Base-by-base conservation (phyloP, 139 green algal genomes). In the Volvox reticuliferus region DNA sequence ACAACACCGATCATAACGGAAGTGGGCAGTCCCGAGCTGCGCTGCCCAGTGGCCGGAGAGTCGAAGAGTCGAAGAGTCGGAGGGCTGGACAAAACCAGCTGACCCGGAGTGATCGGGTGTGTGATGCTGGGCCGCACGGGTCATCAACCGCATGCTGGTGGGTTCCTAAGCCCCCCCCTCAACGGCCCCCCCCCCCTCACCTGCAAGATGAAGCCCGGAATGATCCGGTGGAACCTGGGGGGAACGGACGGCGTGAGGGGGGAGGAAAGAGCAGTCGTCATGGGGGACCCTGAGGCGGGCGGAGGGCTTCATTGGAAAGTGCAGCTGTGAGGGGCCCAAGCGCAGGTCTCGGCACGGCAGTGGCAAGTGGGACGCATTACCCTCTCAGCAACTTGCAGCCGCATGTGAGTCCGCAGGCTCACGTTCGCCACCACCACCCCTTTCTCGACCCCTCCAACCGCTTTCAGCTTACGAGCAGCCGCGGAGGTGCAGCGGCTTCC, bases 401-500 rank as follows among this genome's bases (percentile, higher is more conserved):
- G 44, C 44, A 55, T 55, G 44, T 9, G 44, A 5, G 9, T 55
- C 44, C 44, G n/a, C n/a, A n/a, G n/a, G n/a, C n/a, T n/a, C n/a
- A n/a, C n/a, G n/a, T n/a, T n/a, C n/a, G n/a, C 75, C 75, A 81
- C n/a, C 75, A 12, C 75, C n/a, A 81, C 12, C 77, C 97, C 96
- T 88, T 96, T 99, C 75, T 98, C 86, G 30, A 95, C 77, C 93
- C 96, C 92, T 98, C 95, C 94, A 95, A 5, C 44, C 44, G 44
- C 44, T 9, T 9, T 55, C 44, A 55, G 44, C 44, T 55, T 9
- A 55, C 44, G 44, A 55, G 44, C 44, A 55, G 44, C 44, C 44
- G 44, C 44, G 44, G 44, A 55, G 98, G 87, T 96, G 88, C 33
- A 99, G 95, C 9, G 95, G 92, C 93, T 99, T 98, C 86, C 97